Evolutionary conservation across 139 green algal species (phyloP), one percentile per base, ranked within the genome.

Genomic region (Micractinium sp.): DNA sequence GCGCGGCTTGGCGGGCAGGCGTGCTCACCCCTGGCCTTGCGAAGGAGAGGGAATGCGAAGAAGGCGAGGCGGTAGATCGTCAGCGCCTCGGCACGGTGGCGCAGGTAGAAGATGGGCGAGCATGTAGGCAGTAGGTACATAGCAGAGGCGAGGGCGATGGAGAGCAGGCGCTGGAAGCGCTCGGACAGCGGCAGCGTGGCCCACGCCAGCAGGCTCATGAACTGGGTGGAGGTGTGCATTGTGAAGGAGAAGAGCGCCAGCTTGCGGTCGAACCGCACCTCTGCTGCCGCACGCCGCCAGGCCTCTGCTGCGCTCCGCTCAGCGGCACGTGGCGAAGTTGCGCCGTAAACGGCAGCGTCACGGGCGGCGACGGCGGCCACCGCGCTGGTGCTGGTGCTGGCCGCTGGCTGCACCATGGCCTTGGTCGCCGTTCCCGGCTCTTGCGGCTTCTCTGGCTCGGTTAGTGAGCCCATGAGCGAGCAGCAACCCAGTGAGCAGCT

Each of bases 191-290:
- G 53, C 80, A 85, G 53, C 53, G 13, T 53, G 53, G 35, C n/a
- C 80, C 80, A 85, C 12, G 80, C 80, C 56, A 85, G 80, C 53
- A 85, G n/a, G 7, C 53, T 53, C 22, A 33, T 33, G n/a, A 47
- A 5, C 53, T 84, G 77, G 0, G 77, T 83, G 14, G 77, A 23
- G 38, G 39, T 63, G 77, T 53, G 74, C 33, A 80, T 33, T 0
- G 77, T 63, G 39, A 63, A 67, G 27, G 78, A 66, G 78, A 63
- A 84, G 29, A 84, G 78, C 47, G 78, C 78, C 41, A 84, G 47
- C 22, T 84, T 33, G 29, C 78, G 78, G 41, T 84, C 78, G 14
- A 84, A 67, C 12, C 78, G 56, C 41, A 63, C 53, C 15, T 63
- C 78, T 25, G 39, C 78, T 27, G 78, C 27, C 27, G 78, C 38